Base-by-base conservation (phyloP, 495 filamentous ascomycete species). In the Daldinia grandis region DNA sequence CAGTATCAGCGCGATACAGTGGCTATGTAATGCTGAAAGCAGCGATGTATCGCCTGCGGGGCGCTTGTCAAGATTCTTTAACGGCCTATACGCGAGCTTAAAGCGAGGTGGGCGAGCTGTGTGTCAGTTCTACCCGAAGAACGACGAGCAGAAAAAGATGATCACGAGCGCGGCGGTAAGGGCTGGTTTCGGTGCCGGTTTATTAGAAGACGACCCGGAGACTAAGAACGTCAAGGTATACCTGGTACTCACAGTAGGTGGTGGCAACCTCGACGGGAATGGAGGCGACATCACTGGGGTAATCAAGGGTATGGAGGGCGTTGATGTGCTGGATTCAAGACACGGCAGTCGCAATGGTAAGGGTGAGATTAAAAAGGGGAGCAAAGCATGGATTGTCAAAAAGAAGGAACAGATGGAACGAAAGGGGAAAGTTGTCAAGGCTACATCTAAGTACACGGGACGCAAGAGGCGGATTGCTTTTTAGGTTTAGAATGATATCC, bases 101-200 rank as follows among this genome's bases (percentile, higher is more conserved):
- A 86, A 90, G 63, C 85, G 96, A 4, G 95, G 95, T 9, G 95
- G 94, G 24, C 87, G 92, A 42, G 95, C 96, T 1, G 95, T 98
- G 24, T 95, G 94, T 74, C 95, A 98, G 76, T 98, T 99, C 78
- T 99, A 99, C 78, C 96, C 95, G 3, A 96, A 95, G 82, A 97
- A 99, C 78, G 93, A 95, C 72, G 84, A 85, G 66, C 95, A 98
- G 81, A 90, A 93, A 76, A 87, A 83, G 64, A 97, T 98, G 95
- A 94, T 98, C 61, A 93, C 90, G 55, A 81, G 81, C 15, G 94
- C 95, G 17, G 95, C 95, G 0, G 91, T 97, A 62, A 93, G 90
- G 76, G 95, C 95, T 4, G 95, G 95, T 0, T 99, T 99, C 78
- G 94, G 96, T 8, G 95, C 96, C 0, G 95, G 95, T 80, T 84